A percentile compares a stretch with the other conserved stretches of the same genome.
These are phyloP conservation scores for Malassezia yamatoensis DNA, from an alignment of 1,284 basidiomycete species.

Conservation along the genomic window DNA sequence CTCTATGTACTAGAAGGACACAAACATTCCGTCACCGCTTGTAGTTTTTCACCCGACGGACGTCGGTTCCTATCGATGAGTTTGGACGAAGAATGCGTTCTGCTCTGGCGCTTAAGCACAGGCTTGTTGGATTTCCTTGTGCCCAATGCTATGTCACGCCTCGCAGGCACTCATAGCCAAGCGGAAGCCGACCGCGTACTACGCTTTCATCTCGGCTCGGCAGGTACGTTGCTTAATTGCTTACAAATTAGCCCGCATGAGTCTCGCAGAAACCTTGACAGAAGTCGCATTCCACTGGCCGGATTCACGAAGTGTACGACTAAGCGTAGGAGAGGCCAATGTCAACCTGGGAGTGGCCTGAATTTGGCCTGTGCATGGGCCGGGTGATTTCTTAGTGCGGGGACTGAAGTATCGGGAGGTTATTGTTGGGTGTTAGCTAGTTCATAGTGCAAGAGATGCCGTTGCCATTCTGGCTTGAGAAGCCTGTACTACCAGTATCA, in stretches of 20 bases:
- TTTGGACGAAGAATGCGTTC: conserved; percentile 60
- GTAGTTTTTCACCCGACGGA: conserved; percentile 75
- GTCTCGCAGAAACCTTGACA: conserved; percentile 1
- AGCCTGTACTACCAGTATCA: conserved; percentile 6
- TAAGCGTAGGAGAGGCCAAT: conserved; percentile 32
- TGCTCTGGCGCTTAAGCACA: conserved; percentile 49
- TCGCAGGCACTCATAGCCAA: conserved; percentile 59
- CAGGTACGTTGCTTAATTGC: conserved; percentile 1
- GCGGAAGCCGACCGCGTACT: conserved; percentile 42
- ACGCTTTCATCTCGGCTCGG: conserved; percentile 29
- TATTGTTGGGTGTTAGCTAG: too few species aligned
- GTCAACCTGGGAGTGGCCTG: conserved; percentile 31
- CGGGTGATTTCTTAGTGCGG: too few species aligned
- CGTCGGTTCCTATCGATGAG: conserved; percentile 76
- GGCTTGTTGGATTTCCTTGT: conserved; percentile 70
- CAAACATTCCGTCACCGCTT: conserved; percentile 19
- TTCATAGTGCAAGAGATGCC: background rate
- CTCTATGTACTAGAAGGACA: conserved; percentile 90
- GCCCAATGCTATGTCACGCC: conserved; percentile 80
- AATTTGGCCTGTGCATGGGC: background rate
- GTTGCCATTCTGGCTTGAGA: background rate
- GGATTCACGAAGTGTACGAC: conserved; percentile 27
- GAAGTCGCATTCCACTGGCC: conserved; percentile 34
- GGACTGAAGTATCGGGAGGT: too few species aligned
- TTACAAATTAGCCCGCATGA: conserved; percentile 3